Evolutionary conservation across 805 yeast species (phyloP).

Genomic region (Cyberlindnera mrakii): DNA sequence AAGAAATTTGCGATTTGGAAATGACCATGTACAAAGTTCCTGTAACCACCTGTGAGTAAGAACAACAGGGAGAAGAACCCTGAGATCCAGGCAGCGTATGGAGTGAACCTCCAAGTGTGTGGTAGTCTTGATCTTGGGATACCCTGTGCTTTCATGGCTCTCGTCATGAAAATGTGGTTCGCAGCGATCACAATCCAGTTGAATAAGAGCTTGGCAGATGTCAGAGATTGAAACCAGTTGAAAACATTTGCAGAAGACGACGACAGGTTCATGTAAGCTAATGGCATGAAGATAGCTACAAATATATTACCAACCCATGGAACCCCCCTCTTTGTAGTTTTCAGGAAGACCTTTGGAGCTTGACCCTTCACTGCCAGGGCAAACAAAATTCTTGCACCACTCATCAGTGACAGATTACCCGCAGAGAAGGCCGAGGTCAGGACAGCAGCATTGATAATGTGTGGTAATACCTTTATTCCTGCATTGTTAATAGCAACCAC

Average conservation of each 20-base stretch:
- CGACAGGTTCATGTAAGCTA: slow-evolving; percentile 28
- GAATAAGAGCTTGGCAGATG: slow-evolving; percentile 25
- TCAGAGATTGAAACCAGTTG: slow-evolving; percentile 28
- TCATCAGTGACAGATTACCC: slow-evolving; percentile 25
- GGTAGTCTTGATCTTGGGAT: slow-evolving; percentile 13
- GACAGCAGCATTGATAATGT: slow-evolving; percentile 31
- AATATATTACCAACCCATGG: slow-evolving; percentile 26
- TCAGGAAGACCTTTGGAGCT: slow-evolving; percentile 31
- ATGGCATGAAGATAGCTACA: slow-evolving; percentile 26
- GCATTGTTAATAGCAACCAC: slow-evolving; percentile 44
- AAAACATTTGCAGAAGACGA: slow-evolving; percentile 26
- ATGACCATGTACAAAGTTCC: slow-evolving; percentile 27
- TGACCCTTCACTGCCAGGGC: slow-evolving; percentile 31
- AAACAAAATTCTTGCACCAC: slow-evolving; percentile 28
- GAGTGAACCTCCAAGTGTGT: slow-evolving; percentile 10
- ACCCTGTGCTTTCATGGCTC: slow-evolving; percentile 34
- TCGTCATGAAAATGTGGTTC: slow-evolving; percentile 25
- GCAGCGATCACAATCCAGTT: slow-evolving; percentile 27
- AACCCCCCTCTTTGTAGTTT: slow-evolving; percentile 26
- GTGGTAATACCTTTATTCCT: slow-evolving; percentile 28
- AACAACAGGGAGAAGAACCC: slow-evolving; percentile 22
- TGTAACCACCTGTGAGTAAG: slow-evolving; percentile 30
- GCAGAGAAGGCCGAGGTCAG: slow-evolving; percentile 35
- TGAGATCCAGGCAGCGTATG: slow-evolving; percentile 27
- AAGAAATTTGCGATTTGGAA: slow-evolving; percentile 14